Percentiles rank a stretch among this genome's conserved stretches.
Evolutionary conservation across 768 basidiomycete species (phyloP).

Genomic region (Boletellus emodensis): DNA sequence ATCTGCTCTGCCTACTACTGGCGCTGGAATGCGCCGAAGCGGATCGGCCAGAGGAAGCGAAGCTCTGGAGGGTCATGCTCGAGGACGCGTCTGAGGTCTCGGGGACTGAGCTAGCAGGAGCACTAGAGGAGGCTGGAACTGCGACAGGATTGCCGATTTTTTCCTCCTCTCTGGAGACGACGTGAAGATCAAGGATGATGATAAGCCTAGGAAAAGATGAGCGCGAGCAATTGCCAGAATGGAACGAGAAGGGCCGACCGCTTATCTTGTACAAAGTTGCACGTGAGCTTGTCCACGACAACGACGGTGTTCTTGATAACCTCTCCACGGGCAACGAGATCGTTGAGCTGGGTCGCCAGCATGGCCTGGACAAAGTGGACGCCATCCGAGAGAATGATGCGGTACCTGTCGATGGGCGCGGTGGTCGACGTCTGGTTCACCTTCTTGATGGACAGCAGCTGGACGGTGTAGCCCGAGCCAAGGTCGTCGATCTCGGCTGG

Average conservation of each 20-base stretch:
- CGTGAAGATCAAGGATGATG: conserved; percentile 67
- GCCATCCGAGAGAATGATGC: conserved; percentile 90
- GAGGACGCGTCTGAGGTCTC: conserved; percentile 28
- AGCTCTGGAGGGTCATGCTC: conserved; percentile 26
- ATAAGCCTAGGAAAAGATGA: conserved; percentile 53
- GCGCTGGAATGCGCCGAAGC: conserved; percentile 6
- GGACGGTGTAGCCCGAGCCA: conserved; percentile 50
- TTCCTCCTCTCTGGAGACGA: conserved; percentile 49
- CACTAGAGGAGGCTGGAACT: conserved; percentile 35
- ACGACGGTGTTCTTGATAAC: conserved; percentile 68
- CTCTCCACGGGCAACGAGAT: conserved; percentile 57
- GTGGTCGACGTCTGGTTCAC: conserved; percentile 41
- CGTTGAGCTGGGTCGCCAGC: conserved; percentile 89
- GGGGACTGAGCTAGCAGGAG: conserved; percentile 21
- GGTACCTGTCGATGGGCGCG: conserved; percentile 51
- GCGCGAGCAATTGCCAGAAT: background rate
- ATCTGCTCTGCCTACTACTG: conserved; percentile 21
- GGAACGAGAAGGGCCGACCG: conserved; percentile 46
- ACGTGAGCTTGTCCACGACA: conserved; percentile 69
- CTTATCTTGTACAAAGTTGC: conserved; percentile 80
- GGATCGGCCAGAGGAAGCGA: conserved; percentile 21
- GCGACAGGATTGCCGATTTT: conserved; percentile 69
- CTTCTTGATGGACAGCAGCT: conserved; percentile 81
- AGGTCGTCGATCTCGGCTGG: conserved; percentile 26
- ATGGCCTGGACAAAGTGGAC: conserved; percentile 84